Base-by-base conservation (phyloP, 106 monocot species). In the Posidonia australis region DNA sequence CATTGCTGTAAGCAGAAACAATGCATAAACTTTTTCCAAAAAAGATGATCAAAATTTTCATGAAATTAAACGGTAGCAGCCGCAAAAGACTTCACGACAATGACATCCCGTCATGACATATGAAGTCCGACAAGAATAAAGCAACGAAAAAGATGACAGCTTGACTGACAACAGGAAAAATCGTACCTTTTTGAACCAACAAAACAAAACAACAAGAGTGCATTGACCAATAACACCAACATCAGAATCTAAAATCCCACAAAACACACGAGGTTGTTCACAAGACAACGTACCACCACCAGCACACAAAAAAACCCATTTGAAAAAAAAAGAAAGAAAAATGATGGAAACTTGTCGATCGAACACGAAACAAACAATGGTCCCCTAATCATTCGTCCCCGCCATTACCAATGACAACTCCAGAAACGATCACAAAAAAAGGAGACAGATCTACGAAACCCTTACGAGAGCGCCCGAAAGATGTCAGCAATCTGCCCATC, bases 391-490 rank as follows among this genome's bases (percentile, higher is more conserved):
- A 14, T 26, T 10, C 22, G 1, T 25, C 54, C 24, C 21, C 24
- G 5, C 25, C 21, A 55, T 11, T 29, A 61, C 61, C 41, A 59
- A 59, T 17, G 10, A 31, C 28, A 62, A n/a, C 32, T 13, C 20
- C n/a, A 62, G 14, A 42, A 18, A 46, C 25, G 25, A 10, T 47
- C 5, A 31, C 5, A 58, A 27, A 46, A 18, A 27, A 28, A 27
- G 16, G 28, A 51, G 17, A 27, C 1, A 13, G 28, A 30, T 42
- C 13, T 36, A 36, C 20, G 32, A 12, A 21, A 60, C 67, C 29
- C 84, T 85, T 85, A 89, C 89, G 86, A 80, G 42, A 90, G 75
- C 54, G 83, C 86, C 13, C 89, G 89, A 63, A 90, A 75, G 29
- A 86, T 69, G 54, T 90, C 86, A 14, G 36, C 74, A 73, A 86